Conservation (phyloP, 1,284 basidiomycete genomes). For the Papiliotrema nemorosa region DNA sequence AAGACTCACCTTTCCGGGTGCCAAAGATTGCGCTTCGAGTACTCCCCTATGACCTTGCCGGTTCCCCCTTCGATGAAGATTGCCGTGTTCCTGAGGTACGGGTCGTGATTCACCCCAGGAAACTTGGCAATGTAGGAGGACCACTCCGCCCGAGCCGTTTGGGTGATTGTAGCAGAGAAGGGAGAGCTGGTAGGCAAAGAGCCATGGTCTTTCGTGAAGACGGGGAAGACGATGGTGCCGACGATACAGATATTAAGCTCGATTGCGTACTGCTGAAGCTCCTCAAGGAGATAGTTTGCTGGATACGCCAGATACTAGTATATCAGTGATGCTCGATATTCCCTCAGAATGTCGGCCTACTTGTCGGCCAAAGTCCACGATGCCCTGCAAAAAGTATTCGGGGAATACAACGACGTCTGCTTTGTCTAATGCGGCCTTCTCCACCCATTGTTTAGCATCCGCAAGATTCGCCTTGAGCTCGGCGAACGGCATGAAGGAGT, state of each 20-base stretch:
- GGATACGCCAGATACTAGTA: slow-evolving; percentile 43
- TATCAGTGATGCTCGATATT: too few relatives aligned
- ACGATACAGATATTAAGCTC: slow-evolving; percentile 31
- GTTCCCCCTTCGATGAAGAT: slow-evolving; percentile 41
- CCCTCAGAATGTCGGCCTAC: too few relatives aligned
- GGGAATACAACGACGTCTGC: slow-evolving; percentile 47
- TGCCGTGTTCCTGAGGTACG: slow-evolving; percentile 37
- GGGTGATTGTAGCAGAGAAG: slow-evolving; percentile 32
- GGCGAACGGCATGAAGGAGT: slow-evolving; percentile 26
- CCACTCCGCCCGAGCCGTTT: slow-evolving; percentile 36
- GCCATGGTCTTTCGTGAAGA: too few relatives aligned
- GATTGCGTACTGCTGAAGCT: slow-evolving; percentile 27
- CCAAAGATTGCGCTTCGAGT: slow-evolving; percentile 49
- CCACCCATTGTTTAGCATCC: slow-evolving; percentile 18
- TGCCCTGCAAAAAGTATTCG: slow-evolving; percentile 48
- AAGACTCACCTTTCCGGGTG: slow-evolving; percentile 48
- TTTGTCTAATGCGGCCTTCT: slow-evolving; percentile 16
- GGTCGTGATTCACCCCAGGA: slow-evolving; percentile 16
- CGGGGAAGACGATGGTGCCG: slow-evolving; percentile 43
- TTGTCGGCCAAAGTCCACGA: slow-evolving; percentile 35
- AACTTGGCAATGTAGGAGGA: slow-evolving; percentile 19
- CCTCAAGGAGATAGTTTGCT: slow-evolving; percentile 24
- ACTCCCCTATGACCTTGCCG: slow-evolving; percentile 32
- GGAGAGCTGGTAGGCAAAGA: slow-evolving; percentile 20
- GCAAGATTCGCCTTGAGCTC: slow-evolving; percentile 31